These are phyloP conservation scores for Vitis hybrid DNA, from an alignment of 177 flowering plant species.

Conservation along the genomic window DNA sequence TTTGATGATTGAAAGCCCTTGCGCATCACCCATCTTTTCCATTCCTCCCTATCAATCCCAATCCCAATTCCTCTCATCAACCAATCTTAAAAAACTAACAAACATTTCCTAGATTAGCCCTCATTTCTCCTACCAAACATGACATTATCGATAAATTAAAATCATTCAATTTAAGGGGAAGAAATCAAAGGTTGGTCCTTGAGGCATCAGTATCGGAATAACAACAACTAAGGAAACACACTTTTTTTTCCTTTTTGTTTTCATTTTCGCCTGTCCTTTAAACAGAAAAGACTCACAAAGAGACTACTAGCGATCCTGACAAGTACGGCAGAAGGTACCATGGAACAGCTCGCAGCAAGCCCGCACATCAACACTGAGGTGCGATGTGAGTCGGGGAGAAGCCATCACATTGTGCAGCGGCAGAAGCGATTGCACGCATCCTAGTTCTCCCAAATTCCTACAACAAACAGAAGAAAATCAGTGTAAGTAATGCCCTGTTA, in stretches of 20 bases:
- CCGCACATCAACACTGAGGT: slow-evolving; percentile 51
- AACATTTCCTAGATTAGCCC: slow-evolving; percentile 2
- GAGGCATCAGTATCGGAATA: not conserved
- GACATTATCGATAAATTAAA: not conserved
- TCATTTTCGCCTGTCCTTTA: slow-evolving; percentile 25
- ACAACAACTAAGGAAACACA: not conserved
- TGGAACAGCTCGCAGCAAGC: slow-evolving; percentile 90
- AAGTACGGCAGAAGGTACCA: slow-evolving; percentile 96
- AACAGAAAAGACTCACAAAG: slow-evolving; percentile 70
- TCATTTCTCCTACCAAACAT: slow-evolving; percentile 10
- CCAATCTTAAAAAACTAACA: slow-evolving; percentile 16
- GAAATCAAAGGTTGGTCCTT: not conserved
- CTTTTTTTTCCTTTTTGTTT: not conserved
- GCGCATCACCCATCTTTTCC: slow-evolving; percentile 70
- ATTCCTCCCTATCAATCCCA: slow-evolving; percentile 66
- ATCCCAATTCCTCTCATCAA: slow-evolving; percentile 47
- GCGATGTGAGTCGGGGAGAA: slow-evolving; percentile 57
- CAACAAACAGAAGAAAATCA: not conserved
- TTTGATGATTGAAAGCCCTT: slow-evolving; percentile 31
- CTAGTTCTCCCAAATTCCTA: slow-evolving; percentile 76
- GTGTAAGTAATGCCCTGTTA: not conserved
- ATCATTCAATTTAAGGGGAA: not conserved
- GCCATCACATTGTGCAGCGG: slow-evolving; percentile 53
- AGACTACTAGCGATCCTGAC: slow-evolving; percentile 95
- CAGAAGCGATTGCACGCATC: slow-evolving; percentile 67